phyloP scores from a whole-genome alignment of 2,329 filamentous ascomycete species.

The Aspergillus floridensis region DNA sequence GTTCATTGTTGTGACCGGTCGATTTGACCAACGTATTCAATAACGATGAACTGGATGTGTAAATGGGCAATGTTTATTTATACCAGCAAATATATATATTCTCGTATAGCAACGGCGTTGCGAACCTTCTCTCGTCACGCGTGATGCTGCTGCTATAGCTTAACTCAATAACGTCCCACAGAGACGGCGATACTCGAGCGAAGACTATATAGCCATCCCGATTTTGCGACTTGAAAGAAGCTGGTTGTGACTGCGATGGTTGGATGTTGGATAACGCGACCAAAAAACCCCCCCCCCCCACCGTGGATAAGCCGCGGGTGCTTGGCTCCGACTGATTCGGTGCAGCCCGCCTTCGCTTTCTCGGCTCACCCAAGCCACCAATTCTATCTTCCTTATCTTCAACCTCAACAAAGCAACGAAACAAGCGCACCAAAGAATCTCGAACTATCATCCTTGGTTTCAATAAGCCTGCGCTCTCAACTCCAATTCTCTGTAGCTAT shows the following conservation, averaged over 20 bases:
- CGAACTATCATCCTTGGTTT: not conserved
- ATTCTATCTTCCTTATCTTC: not conserved
- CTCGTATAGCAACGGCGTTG: not conserved
- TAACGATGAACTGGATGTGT: no score
- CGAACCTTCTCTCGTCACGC: not conserved
- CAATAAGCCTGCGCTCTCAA: not conserved
- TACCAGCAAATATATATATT: not conserved
- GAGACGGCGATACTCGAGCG: not conserved
- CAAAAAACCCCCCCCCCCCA: not conserved
- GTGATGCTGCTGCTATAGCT: not conserved
- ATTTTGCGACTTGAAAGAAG: not conserved
- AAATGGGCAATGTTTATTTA: not conserved
- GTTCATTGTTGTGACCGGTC: conserved; percentile 49
- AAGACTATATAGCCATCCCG: not conserved
- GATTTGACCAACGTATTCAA: no score
- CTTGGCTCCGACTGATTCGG: not conserved
- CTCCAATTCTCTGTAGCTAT: not conserved
- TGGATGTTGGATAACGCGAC: not conserved
- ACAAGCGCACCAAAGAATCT: not conserved
- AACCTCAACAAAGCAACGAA: not conserved
- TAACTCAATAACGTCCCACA: not conserved
- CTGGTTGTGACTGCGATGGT: not conserved
- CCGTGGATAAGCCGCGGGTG: not conserved
- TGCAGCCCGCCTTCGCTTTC: not conserved
- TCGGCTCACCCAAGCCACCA: not conserved